Conservation (phyloP, 768 basidiomycete genomes). For the Udeniomyces megalosporus region DNA sequence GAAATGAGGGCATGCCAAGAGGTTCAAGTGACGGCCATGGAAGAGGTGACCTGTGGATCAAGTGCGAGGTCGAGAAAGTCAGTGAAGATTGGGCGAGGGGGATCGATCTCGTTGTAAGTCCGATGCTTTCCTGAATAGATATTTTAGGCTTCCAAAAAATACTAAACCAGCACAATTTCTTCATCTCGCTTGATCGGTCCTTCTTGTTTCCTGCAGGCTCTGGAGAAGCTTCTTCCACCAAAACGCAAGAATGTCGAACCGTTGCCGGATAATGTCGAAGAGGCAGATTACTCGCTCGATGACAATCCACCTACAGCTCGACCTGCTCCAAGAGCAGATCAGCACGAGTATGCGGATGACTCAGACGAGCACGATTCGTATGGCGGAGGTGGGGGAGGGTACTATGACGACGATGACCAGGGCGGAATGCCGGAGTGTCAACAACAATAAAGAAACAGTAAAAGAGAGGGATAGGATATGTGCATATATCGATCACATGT, state of each 20-base stretch:
- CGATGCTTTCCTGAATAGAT: background rate
- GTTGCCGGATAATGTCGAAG: conserved; percentile 50
- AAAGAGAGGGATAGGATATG: no score
- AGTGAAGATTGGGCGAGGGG: conserved; percentile 51
- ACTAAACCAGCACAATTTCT: background rate
- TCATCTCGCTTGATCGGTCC: background rate
- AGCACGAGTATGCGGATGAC: conserved; percentile 50
- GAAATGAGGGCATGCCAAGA: conserved; percentile 77
- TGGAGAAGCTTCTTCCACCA: conserved; percentile 53
- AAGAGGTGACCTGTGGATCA: conserved; percentile 67
- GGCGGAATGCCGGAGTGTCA: conserved; percentile 9
- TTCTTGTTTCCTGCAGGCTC: conserved; percentile 37
- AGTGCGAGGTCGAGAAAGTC: conserved; percentile 54
- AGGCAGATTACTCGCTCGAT: conserved; percentile 43
- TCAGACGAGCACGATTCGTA: conserved; percentile 52
- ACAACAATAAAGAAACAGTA: conserved; percentile 3
- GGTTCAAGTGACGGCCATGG: conserved; percentile 38
- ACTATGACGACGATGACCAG: conserved; percentile 1
- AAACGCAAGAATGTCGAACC: conserved; percentile 62
- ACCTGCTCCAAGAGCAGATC: conserved; percentile 34
- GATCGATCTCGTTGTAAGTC: conserved; percentile 34
- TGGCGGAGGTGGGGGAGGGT: background rate
- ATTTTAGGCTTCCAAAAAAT: background rate
- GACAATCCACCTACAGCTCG: conserved; percentile 4
- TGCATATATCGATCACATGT: no score